Evolutionary conservation across 257 asterid genomes (phyloP).

Genomic region (Coffea canephora): DNA sequence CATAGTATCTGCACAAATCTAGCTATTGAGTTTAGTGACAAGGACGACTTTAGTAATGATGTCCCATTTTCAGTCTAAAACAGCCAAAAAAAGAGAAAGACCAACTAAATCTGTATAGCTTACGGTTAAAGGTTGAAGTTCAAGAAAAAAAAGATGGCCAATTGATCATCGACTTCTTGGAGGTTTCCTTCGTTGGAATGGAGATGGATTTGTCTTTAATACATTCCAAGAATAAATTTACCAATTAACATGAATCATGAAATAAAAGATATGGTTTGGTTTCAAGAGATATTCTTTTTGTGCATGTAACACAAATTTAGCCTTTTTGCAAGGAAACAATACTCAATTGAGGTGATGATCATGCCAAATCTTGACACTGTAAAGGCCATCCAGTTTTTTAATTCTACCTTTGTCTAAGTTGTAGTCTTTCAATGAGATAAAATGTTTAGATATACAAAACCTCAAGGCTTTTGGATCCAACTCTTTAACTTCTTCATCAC

Average conservation of each 20-base stretch:
- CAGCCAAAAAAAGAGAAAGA: not conserved
- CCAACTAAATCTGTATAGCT: not conserved
- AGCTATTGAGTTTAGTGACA: not conserved
- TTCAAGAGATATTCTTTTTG: not conserved
- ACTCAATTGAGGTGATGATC: too few species aligned
- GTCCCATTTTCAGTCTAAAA: not conserved
- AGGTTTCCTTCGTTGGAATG: not conserved
- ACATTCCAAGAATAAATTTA: not conserved
- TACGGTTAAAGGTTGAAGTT: too few species aligned
- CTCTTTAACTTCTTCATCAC: too few species aligned
- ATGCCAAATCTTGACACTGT: not conserved
- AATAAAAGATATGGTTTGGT: not conserved
- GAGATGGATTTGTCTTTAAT: not conserved
- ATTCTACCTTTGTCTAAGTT: too few species aligned
- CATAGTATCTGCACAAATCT: not conserved
- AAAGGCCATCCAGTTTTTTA: too few species aligned
- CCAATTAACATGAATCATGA: not conserved
- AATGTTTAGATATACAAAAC: too few species aligned
- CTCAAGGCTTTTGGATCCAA: too few species aligned
- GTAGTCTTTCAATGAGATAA: too few species aligned
- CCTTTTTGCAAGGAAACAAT: not conserved
- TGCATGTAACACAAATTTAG: not conserved
- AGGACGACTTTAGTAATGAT: slow-evolving; percentile 17
- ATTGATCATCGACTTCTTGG: not conserved
- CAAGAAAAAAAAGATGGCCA: not conserved